Evolutionary conservation across 2,329 filamentous ascomycete species (phyloP).

Genomic region (Gaeumannomyces sp.): DNA sequence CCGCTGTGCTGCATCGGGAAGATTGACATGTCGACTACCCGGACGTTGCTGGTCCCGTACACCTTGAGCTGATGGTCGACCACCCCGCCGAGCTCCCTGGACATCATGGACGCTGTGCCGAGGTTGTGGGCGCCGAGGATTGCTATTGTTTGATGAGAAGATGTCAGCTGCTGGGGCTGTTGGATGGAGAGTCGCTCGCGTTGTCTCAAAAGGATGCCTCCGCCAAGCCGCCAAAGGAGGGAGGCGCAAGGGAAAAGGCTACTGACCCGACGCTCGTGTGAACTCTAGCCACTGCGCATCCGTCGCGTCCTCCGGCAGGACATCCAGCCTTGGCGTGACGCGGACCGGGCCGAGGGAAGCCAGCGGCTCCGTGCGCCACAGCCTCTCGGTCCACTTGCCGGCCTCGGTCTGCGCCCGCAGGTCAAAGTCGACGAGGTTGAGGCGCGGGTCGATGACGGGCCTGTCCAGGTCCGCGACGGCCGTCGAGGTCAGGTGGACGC

Average conservation of each 20-base stretch:
- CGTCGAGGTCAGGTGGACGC: constrained; percentile 41
- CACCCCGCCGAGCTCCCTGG: constrained; percentile 31
- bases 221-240: not conserved
- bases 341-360: constrained; percentile 32
- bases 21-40: constrained; percentile 37
- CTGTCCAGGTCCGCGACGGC: constrained; percentile 28
- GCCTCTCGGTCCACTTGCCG: constrained; percentile 14
- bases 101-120: constrained; percentile 30
- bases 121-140: constrained; percentile 31
- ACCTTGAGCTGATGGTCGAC: constrained; percentile 33
- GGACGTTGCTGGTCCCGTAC: constrained; percentile 34
- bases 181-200: no score
- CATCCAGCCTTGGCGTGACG: constrained; percentile 29
- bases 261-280: not conserved
- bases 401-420: constrained; percentile 14
- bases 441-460: constrained; percentile 46
- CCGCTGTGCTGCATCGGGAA: constrained; percentile 31
- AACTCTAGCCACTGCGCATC: constrained; percentile 8
- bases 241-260: constrained; percentile 17
- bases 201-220: no score
- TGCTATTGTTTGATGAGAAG: constrained; percentile 29
- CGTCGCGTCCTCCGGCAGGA: constrained; percentile 27
- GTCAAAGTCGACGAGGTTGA: constrained; percentile 26
- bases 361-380: constrained; percentile 33
- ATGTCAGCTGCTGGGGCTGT: constrained; percentile 33